Evolutionary conservation across 805 yeast genomes (phyloP).

Genomic region (Candida taoyuanica): DNA sequence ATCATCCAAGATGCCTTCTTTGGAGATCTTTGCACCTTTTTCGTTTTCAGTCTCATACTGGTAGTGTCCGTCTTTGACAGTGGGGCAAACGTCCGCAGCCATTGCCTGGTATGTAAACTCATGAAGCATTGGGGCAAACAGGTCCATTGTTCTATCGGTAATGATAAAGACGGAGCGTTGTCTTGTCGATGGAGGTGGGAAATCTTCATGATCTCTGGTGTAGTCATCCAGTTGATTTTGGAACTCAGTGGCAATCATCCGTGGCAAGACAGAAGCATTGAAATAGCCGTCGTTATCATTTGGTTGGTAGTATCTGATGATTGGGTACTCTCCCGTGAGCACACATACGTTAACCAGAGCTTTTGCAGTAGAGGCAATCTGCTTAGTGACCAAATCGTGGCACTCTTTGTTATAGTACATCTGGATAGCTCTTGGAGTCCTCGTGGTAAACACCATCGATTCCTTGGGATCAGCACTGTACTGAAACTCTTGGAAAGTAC

Average conservation of each 20-base stretch:
- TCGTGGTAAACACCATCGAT: slow-evolving; percentile 65
- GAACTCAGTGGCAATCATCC: slow-evolving; percentile 65
- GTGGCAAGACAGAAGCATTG: slow-evolving; percentile 57
- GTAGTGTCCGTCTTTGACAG: slow-evolving; percentile 42
- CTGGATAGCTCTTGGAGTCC: slow-evolving; percentile 58
- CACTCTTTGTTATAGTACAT: slow-evolving; percentile 66
- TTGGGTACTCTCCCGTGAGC: slow-evolving; percentile 83
- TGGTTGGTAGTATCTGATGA: slow-evolving; percentile 66
- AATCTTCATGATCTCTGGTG: slow-evolving; percentile 61
- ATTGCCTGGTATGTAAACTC: slow-evolving; percentile 90
- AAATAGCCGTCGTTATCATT: slow-evolving; percentile 43
- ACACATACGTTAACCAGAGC: slow-evolving; percentile 70
- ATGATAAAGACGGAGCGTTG: slow-evolving; percentile 73
- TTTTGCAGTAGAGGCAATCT: slow-evolving; percentile 55
- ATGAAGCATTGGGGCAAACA: slow-evolving; percentile 79
- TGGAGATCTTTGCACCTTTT: slow-evolving; percentile 38
- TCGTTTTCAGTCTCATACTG: slow-evolving; percentile 54
- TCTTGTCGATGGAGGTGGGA: slow-evolving; percentile 53
- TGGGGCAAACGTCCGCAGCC: slow-evolving; percentile 66
- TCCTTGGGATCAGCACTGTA: slow-evolving; percentile 64
- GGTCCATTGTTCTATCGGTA: slow-evolving; percentile 79
- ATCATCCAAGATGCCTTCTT: slow-evolving; percentile 48
- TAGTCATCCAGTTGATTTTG: slow-evolving; percentile 71
- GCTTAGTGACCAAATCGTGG: slow-evolving; percentile 51
- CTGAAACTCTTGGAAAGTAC: slow-evolving; percentile 37